Conservation (phyloP, 2,329 filamentous ascomycete genomes). For the Escovopsis sp. region DNA sequence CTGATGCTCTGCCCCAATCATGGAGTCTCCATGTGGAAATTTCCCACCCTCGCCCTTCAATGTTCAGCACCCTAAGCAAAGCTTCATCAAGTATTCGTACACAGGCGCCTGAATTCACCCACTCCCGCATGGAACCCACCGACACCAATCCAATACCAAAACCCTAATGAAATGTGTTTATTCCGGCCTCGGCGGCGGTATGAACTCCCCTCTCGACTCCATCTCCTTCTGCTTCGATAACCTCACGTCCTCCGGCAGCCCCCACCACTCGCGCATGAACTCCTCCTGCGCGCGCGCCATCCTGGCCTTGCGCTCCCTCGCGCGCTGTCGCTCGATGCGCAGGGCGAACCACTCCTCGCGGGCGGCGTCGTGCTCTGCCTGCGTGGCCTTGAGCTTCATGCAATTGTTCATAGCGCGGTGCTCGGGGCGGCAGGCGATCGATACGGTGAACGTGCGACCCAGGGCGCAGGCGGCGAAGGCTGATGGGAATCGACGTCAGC, state of each 20-base stretch:
- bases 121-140: too few species aligned
- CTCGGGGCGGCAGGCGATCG: constrained; percentile 69
- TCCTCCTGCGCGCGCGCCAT: constrained; percentile 47
- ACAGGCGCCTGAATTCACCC: too few species aligned
- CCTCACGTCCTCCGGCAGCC: constrained; percentile 40
- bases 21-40: too few species aligned
- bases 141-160: too few species aligned
- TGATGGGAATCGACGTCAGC: constrained; percentile 22
- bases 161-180: too few species aligned
- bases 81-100: too few species aligned
- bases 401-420: constrained; percentile 84
- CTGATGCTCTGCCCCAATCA: too few species aligned
- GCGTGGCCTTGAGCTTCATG: constrained; percentile 78
- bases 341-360: constrained; percentile 85
- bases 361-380: constrained; percentile 71
- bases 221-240: constrained; percentile 33
- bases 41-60: too few species aligned
- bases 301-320: constrained; percentile 47
- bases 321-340: constrained; percentile 52
- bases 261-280: constrained; percentile 54
- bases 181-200: constrained; percentile 13
- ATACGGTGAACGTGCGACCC: constrained; percentile 71
- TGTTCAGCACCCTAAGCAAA: too few species aligned
- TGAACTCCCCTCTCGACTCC: constrained; percentile 38
- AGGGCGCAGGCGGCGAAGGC: constrained; percentile 85